phyloP scores from a whole-genome alignment of 2,329 filamentous ascomycete genomes.

The Aspergillus ochraceoroseus region DNA sequence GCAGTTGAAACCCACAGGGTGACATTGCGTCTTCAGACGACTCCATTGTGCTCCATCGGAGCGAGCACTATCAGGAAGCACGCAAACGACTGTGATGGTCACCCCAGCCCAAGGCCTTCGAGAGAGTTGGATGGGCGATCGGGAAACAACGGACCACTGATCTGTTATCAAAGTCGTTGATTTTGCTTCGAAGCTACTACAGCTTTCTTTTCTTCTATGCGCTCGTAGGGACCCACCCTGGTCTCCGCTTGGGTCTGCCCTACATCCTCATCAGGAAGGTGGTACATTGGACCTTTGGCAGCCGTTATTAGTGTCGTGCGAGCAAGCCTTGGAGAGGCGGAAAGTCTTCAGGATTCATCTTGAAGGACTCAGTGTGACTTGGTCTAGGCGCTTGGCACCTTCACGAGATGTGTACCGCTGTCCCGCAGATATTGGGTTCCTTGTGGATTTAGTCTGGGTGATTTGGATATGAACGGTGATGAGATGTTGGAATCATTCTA shows the following conservation, averaged over 20 bases:
- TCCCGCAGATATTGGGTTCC: constrained; percentile 3
- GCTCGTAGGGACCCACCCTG: constrained; percentile 5
- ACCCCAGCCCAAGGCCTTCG: not conserved
- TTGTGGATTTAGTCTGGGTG: not conserved
- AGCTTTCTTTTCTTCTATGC: constrained; percentile 7
- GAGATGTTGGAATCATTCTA: constrained; percentile 12
- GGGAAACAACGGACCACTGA: constrained; percentile 2
- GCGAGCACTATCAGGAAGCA: constrained; percentile 14
- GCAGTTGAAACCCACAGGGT: constrained; percentile 21
- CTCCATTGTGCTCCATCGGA: constrained; percentile 20
- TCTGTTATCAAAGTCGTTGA: constrained; percentile 1
- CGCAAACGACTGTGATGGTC: constrained; percentile 4
- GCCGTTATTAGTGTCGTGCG: constrained; percentile 9
- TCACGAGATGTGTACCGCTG: constrained; percentile 16
- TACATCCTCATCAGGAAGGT: constrained; percentile 16
- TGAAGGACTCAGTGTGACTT: constrained; percentile 15
- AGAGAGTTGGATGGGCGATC: constrained; percentile 10
- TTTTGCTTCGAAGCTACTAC: not conserved
- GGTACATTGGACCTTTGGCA: constrained; percentile 11
- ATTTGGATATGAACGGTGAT: constrained; percentile 8
- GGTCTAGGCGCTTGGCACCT: constrained; percentile 14
- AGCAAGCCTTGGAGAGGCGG: constrained; percentile 12
- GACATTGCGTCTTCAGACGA: constrained; percentile 23
- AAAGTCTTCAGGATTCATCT: constrained; percentile 9
- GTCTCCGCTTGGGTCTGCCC: constrained; percentile 3